These are phyloP conservation scores for Eimeria necatrix DNA, from an alignment of 169 alveolate genomes.

Conservation along the genomic window DNA sequence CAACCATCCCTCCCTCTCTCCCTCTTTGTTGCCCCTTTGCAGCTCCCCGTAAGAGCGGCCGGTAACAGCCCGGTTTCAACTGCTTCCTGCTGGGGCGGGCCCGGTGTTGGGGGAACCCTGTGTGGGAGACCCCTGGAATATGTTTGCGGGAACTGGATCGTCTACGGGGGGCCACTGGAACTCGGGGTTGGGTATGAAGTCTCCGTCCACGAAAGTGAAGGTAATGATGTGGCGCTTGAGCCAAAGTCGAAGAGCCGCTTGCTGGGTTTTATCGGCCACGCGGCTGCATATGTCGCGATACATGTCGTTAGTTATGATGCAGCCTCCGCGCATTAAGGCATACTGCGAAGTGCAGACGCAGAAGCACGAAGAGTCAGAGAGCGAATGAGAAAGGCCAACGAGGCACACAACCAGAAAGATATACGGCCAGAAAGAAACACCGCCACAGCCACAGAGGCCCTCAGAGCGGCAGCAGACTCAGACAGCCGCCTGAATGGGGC, in stretches of 20 bases:
- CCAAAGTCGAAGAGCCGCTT: conserved; percentile 42
- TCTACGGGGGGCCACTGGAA: conserved; percentile 78
- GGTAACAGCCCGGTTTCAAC: too few relatives aligned
- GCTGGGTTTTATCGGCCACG: conserved; percentile 26
- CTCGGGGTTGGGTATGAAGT: conserved; percentile 83
- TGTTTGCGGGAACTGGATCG: conserved; percentile 5
- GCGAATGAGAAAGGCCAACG: neutral
- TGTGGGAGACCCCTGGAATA: neutral
- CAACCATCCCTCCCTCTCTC: too few relatives aligned
- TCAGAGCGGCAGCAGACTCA: too few relatives aligned
- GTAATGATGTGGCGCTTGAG: conserved; percentile 75
- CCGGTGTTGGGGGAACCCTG: too few relatives aligned
- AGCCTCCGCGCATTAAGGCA: conserved; percentile 80
- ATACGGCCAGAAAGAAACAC: neutral
- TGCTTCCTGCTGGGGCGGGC: too few relatives aligned
- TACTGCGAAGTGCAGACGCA: conserved; percentile 67
- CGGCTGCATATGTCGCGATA: conserved; percentile 60
- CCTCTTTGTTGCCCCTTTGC: too few relatives aligned
- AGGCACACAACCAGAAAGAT: neutral
- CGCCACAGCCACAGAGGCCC: neutral
- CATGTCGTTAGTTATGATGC: conserved; percentile 81
- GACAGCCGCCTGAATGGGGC: too few relatives aligned
- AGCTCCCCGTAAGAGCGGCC: too few relatives aligned
- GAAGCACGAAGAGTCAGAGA: neutral
- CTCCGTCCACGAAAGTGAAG: conserved; percentile 76